Percentiles rank a stretch among this genome's conserved stretches.
phyloP scores from a whole-genome alignment of 805 yeast species.

The Cyberlindnera amylophila region DNA sequence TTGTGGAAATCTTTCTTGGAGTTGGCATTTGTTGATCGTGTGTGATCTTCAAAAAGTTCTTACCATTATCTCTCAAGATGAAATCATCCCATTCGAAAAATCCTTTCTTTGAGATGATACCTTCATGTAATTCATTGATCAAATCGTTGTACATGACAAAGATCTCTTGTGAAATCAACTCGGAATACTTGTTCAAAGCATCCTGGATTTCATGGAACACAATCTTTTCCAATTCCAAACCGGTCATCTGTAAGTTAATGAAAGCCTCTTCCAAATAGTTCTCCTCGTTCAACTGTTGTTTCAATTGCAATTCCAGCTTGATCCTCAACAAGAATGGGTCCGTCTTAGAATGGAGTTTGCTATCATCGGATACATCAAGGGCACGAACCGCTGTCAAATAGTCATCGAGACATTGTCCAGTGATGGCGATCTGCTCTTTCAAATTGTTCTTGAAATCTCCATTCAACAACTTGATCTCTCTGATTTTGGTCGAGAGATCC shows the following conservation, averaged over 20 bases:
- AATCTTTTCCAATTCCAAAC: constrained; percentile 80
- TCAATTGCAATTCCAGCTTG: constrained; percentile 70
- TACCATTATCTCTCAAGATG: constrained; percentile 62
- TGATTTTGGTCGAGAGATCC: constrained; percentile 76
- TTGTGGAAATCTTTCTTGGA: constrained; percentile 52
- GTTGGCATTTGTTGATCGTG: constrained; percentile 51
- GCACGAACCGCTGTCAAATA: constrained; percentile 58
- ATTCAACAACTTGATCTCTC: constrained; percentile 76
- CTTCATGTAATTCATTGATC: constrained; percentile 60
- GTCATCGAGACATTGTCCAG: constrained; percentile 52
- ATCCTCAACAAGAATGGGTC: constrained; percentile 81
- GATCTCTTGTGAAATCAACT: constrained; percentile 67
- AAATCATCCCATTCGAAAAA: constrained; percentile 86
- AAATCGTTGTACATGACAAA: constrained; percentile 62
- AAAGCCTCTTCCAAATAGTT: constrained; percentile 85
- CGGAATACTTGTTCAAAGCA: constrained; percentile 68
- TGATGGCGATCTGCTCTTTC: constrained; percentile 60
- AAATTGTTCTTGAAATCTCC: constrained; percentile 81
- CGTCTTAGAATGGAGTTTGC: constrained; percentile 42
- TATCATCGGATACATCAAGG: constrained; percentile 40
- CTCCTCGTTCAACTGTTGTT: constrained; percentile 76
- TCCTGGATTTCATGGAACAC: constrained; percentile 82
- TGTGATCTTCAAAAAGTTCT: constrained; percentile 34
- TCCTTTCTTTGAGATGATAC: constrained; percentile 71
- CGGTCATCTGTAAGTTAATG: constrained; percentile 80